phyloP scores from a whole-genome alignment of 192 early-diverging fungal species.

The Backusella tuberculispora region DNA sequence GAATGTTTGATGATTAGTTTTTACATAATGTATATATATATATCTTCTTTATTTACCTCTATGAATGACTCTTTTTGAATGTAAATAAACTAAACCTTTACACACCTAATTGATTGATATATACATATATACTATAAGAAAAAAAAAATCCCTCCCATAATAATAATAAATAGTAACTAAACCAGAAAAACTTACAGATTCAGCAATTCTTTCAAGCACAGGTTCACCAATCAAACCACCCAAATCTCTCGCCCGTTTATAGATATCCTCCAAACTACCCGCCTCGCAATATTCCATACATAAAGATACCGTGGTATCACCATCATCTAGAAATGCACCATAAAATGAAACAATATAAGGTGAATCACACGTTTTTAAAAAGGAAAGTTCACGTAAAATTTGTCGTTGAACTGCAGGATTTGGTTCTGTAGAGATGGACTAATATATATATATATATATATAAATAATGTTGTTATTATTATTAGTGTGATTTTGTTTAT shows the following conservation, averaged over 20 bases:
- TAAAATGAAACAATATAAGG: constrained; percentile 95
- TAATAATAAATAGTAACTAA: too few relatives aligned
- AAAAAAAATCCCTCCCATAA: too few relatives aligned
- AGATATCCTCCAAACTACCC: constrained; percentile 92
- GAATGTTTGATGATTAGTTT: neutral
- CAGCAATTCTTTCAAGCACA: constrained; percentile 86
- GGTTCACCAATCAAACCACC: constrained; percentile 84
- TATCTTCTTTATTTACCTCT: constrained; percentile 70
- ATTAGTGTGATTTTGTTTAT: neutral
- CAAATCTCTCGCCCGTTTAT: constrained; percentile 69
- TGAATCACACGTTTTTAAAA: constrained; percentile 87
- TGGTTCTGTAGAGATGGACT: constrained; percentile 65
- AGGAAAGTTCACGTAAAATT: constrained; percentile 90
- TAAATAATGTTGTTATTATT: neutral
- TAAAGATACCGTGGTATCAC: constrained; percentile 79
- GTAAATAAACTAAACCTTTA: constrained; percentile 89
- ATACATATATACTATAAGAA: neutral
- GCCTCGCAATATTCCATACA: constrained; percentile 98
- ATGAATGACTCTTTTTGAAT: constrained; percentile 88
- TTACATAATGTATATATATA: neutral
- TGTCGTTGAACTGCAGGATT: constrained; percentile 75
- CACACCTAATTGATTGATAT: too few relatives aligned
- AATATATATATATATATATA: neutral
- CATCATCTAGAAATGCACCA: constrained; percentile 87
- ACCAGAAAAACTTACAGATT: constrained; percentile 72